Evolutionary conservation across 2,329 filamentous ascomycete species (phyloP), one percentile per base, ranked within the genome.

Genomic region (Fusarium denticulatum): DNA sequence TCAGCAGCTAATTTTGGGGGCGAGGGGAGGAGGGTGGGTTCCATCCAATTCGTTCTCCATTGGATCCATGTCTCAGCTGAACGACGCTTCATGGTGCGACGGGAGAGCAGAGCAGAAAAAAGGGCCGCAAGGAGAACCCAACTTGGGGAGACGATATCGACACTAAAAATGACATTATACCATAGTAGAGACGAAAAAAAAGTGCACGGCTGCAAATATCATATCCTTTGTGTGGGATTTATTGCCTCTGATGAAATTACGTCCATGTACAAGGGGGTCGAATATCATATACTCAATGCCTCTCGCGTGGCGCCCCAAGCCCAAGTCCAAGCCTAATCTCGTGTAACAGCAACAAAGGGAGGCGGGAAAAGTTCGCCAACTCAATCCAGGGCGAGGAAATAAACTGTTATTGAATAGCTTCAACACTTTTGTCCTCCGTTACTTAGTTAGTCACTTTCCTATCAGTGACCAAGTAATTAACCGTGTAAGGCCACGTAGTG

Each of bases 141-240:
- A 64, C 52, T 47, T 39, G 24, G 34, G 34, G 62, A 28, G 45
- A 43, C 40, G 34, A 64, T 39, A 28, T 49, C 45, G 43, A 26
- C 18, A 32, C 59, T 30, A 28, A 64, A 36, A 43, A 20, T 30
- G 20, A 49, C 36, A 56, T 28, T 42, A 28, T 20, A 69, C 28
- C n/a, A 36, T 28, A 64, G 39, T 37, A 42, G 26, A 34, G 18
- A 49, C 40, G 28, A 53, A 49, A 28, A 47, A 47, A 50, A 13
- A 67, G 66, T 49, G 57, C 59, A 72, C 56, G 69, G 69, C 52
- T 45, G 34, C 32, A 50, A 43, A 11, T 47, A 49, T 39, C 47
- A 57, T 45, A 24, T 65, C 46, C 64, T 70, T 70, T 69, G 64
- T 69, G 32, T 69, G 24, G 57, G 56, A 70, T 60, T 69, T 65